These are phyloP conservation scores for Cyberlindnera sargentensis DNA, from an alignment of 805 yeast species.

Conservation along the genomic window DNA sequence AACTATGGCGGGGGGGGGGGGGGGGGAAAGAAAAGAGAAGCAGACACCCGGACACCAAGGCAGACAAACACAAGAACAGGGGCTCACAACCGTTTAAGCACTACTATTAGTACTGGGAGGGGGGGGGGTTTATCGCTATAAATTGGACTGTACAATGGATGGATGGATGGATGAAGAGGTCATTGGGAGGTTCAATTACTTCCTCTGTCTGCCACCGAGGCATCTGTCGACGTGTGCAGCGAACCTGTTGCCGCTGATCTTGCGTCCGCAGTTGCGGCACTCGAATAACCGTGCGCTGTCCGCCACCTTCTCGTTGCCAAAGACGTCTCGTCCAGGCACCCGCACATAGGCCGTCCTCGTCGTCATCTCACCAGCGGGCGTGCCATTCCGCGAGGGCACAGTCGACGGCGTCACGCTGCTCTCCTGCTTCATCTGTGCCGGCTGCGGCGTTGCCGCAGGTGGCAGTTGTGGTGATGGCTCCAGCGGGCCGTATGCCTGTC, in stretches of 20 bases:
- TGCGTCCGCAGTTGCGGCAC: slow-evolving; percentile 78
- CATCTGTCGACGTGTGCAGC: slow-evolving; percentile 93
- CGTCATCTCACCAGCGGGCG: slow-evolving; percentile 15
- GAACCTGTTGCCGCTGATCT: slow-evolving; percentile 84
- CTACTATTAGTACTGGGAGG: too few relatives aligned
- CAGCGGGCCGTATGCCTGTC: slow-evolving; percentile 9
- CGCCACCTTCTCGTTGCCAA: slow-evolving; percentile 42
- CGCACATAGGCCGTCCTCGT: slow-evolving; percentile 14
- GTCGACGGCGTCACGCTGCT: slow-evolving; percentile 7
- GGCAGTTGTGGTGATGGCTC: slow-evolving; percentile 8
- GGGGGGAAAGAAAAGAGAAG: too few relatives aligned
- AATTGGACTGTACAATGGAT: too few relatives aligned
- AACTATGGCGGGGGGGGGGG: too few relatives aligned
- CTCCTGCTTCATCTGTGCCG: slow-evolving; percentile 4
- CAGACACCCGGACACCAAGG: too few relatives aligned
- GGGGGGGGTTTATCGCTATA: too few relatives aligned
- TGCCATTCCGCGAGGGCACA: slow-evolving; percentile 9
- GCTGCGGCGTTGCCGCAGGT: neutral
- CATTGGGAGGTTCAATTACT: slow-evolving; percentile 11
- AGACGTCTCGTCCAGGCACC: slow-evolving; percentile 32
- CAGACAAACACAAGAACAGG: too few relatives aligned
- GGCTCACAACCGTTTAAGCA: too few relatives aligned
- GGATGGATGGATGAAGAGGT: neutral
- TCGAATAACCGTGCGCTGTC: slow-evolving; percentile 57
- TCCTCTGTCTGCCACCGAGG: slow-evolving; percentile 60